These are phyloP conservation scores for Suillus lakei DNA, from an alignment of 768 basidiomycete genomes.

Conservation along the genomic window DNA sequence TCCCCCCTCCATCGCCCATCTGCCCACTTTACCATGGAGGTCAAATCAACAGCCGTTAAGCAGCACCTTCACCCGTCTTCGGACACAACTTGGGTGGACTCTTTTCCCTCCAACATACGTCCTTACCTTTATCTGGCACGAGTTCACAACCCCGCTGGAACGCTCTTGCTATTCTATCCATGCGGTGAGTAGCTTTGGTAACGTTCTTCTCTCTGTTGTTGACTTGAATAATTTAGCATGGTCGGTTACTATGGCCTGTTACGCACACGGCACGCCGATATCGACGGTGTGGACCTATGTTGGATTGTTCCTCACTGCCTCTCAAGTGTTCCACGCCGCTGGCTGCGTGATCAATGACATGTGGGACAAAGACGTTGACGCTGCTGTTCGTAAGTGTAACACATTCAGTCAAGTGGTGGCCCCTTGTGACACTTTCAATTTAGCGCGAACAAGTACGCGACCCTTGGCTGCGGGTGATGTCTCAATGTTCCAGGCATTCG, in stretches of 20 bases:
- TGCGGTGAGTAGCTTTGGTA: background rate
- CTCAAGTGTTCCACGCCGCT: too few species aligned
- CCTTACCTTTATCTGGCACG: background rate
- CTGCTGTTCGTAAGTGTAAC: too few species aligned
- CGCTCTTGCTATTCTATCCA: background rate
- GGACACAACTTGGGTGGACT: background rate
- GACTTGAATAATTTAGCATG: background rate
- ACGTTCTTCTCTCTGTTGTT: background rate
- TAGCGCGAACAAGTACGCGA: background rate
- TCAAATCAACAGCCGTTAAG: background rate
- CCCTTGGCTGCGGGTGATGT: slow-evolving; percentile 1
- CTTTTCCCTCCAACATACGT: background rate
- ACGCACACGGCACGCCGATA: background rate
- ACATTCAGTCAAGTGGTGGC: background rate
- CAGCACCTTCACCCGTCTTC: background rate
- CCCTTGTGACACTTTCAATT: background rate
- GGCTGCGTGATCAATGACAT: too few species aligned
- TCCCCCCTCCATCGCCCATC: background rate
- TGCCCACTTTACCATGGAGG: background rate
- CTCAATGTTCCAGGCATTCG: background rate
- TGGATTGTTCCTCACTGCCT: too few species aligned
- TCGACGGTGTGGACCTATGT: background rate
- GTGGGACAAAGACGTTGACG: too few species aligned
- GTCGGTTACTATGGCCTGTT: slow-evolving; percentile 3
- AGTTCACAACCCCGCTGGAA: background rate